Conservation (phyloP, 257 asterid species). For the Penstemon davidsonii region DNA sequence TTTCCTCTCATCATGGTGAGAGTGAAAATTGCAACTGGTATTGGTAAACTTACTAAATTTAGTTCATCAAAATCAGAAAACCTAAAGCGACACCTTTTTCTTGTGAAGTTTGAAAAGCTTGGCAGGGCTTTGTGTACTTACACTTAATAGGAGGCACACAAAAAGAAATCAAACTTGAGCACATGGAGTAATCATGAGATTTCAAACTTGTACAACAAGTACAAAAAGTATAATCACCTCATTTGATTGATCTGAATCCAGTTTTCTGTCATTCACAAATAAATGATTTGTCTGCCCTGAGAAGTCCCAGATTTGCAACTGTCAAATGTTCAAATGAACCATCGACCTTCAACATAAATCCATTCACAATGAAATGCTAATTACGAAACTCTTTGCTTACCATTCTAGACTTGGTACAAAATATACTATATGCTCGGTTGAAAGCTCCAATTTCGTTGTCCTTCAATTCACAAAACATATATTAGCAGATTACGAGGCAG, state of each 20-base stretch:
- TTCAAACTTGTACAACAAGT: conserved; percentile 19
- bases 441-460: conserved; percentile 48
- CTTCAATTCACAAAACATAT: conserved; percentile 39
- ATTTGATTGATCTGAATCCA: conserved; percentile 34
- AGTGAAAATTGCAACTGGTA: conserved; percentile 11
- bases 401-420: conserved; percentile 46
- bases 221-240: conserved; percentile 41
- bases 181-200: conserved; percentile 7
- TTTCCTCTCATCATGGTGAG: not conserved
- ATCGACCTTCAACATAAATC: conserved; percentile 22
- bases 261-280: conserved; percentile 35
- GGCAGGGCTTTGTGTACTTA: conserved; percentile 5
- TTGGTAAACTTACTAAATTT: conserved; percentile 1
- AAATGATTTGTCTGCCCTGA: conserved; percentile 60
- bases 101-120: conserved; percentile 11
- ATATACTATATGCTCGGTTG: conserved; percentile 40
- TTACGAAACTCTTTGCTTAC: conserved; percentile 42
- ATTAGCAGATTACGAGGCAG: conserved; percentile 27
- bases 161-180: conserved; percentile 6
- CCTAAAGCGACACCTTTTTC: conserved; percentile 6
- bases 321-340: conserved; percentile 31
- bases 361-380: conserved; percentile 24
- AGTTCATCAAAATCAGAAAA: conserved; percentile 12
- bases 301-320: conserved; percentile 79
- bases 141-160: conserved; percentile 1